These are phyloP conservation scores for Penicillium psychrosexuale DNA, from an alignment of 2,329 filamentous ascomycete species.

Conservation along the genomic window DNA sequence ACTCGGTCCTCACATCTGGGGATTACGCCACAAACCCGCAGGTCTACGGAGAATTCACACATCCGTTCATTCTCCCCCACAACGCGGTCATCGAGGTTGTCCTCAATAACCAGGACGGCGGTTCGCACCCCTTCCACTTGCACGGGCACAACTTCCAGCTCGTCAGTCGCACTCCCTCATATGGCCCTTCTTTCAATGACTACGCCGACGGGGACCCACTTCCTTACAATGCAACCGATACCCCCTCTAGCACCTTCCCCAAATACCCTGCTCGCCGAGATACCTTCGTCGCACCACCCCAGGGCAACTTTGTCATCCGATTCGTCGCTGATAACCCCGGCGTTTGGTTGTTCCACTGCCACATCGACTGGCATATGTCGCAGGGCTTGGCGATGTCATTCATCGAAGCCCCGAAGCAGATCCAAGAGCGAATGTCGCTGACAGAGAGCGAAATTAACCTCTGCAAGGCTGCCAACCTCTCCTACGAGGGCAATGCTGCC, in stretches of 20 bases:
- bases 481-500: slow-evolving; percentile 68
- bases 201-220: slow-evolving; percentile 38
- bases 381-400: slow-evolving; percentile 66
- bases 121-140: slow-evolving; percentile 50
- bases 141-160: slow-evolving; percentile 66
- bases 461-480: slow-evolving; percentile 54
- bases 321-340: slow-evolving; percentile 48
- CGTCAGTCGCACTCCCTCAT: slow-evolving; percentile 55
- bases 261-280: slow-evolving; percentile 64
- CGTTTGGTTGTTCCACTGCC: slow-evolving; percentile 74
- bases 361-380: slow-evolving; percentile 73
- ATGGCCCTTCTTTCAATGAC: slow-evolving; percentile 57
- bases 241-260: slow-evolving; percentile 43
- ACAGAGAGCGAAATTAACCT: slow-evolving; percentile 59
- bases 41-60: slow-evolving; percentile 64
- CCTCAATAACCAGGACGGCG: slow-evolving; percentile 44
- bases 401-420: slow-evolving; percentile 58
- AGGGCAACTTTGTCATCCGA: slow-evolving; percentile 64
- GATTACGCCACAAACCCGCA: slow-evolving; percentile 51
- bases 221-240: slow-evolving; percentile 17
- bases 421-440: slow-evolving; percentile 61
- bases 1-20: slow-evolving; percentile 38
- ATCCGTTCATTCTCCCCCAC: slow-evolving; percentile 46
- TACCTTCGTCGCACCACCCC: slow-evolving; percentile 62
- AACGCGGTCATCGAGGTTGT: slow-evolving; percentile 45